Evolutionary conservation across 192 early-diverging fungal species (phyloP), one percentile per base, ranked within the genome.

Genomic region (Dissophora globulifera): DNA sequence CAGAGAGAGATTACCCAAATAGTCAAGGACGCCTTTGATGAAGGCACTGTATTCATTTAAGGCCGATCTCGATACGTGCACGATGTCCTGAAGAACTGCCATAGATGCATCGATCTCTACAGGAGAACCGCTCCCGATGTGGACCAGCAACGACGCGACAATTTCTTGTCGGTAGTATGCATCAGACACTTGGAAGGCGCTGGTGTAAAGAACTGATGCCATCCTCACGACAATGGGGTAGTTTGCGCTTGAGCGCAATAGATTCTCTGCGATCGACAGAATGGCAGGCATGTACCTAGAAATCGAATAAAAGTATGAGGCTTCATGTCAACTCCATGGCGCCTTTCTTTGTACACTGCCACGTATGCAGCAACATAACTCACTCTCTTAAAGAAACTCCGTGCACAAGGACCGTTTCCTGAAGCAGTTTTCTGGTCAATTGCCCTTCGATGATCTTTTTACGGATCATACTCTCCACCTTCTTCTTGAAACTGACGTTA

Each of bases 101-200:
- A 91, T 45, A 0, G 91, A 87, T 1, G 89, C 85, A 64, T 91
- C 86, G 20, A 91, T 82, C 50, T 92, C 90, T 54, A 81, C 69
- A 10, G 56, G 53, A 17, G 75, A 82, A 9, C 90, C 90, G 48
- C 91, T 92, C 38, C 91, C 92, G 42, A 93, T 89, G 57, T 93
- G 92, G 17, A 88, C 87, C 1, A 91, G 89, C 30, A 93, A 65
- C n/a, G 87, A 87, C n/a, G 85, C 89, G 42, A 92, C 78, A 23
- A 92, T 90, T 78, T 93, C 92, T 53, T 91, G 91, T n/a, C 88
- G 87, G 63, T 92, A 84, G 58, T 89, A 90, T 33, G 82, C 78
- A 42, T 89, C 90, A 49, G 87, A 88, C 15, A 83, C 67, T 20
- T 79, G 81, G 55, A 90, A 90, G 7, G 83, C 60, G 57, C 71